Percentiles rank a stretch among this genome's conserved stretches.
Evolutionary conservation across 148 eudicot species (phyloP).

Genomic region (Diospyros kaki): DNA sequence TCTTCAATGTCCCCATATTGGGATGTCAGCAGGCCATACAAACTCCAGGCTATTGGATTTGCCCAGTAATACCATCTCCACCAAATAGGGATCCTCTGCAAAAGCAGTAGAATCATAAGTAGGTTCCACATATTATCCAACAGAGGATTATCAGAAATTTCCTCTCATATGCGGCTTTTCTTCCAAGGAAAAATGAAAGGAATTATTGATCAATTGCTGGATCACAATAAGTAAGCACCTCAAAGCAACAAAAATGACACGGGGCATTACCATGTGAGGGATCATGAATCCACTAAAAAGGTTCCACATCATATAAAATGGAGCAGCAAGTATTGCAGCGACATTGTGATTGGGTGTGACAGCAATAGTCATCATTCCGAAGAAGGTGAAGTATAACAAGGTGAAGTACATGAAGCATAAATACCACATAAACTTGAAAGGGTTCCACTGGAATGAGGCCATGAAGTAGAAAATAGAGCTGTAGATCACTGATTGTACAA

Average conservation of each 20-base stretch:
- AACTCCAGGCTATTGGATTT: conserved; percentile 87
- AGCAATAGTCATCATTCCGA: conserved; percentile 86
- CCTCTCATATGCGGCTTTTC: neutral
- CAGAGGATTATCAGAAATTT: neutral
- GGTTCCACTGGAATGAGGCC: conserved; percentile 73
- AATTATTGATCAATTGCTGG: too few relatives aligned
- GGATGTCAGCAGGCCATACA: conserved; percentile 79
- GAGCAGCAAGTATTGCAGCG: conserved; percentile 81
- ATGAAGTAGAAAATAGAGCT: conserved; percentile 71
- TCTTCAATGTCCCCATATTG: conserved; percentile 66
- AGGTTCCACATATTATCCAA: neutral
- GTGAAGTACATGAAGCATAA: conserved; percentile 79
- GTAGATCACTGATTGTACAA: conserved; percentile 72
- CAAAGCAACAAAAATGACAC: neutral
- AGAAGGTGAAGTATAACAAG: conserved; percentile 76
- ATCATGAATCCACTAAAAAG: conserved; percentile 94
- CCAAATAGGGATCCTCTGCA: conserved; percentile 81
- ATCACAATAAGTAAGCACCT: too few relatives aligned
- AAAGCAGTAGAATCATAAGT: neutral
- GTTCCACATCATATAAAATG: conserved; percentile 94
- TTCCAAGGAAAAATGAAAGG: neutral
- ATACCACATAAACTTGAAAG: conserved; percentile 60
- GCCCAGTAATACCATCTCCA: conserved; percentile 99
- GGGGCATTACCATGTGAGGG: conserved; percentile 51
- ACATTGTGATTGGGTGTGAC: conserved; percentile 81